Evolutionary conservation across 1,139 yeast genomes (phyloP).

Genomic region (Yarrowia galli): DNA sequence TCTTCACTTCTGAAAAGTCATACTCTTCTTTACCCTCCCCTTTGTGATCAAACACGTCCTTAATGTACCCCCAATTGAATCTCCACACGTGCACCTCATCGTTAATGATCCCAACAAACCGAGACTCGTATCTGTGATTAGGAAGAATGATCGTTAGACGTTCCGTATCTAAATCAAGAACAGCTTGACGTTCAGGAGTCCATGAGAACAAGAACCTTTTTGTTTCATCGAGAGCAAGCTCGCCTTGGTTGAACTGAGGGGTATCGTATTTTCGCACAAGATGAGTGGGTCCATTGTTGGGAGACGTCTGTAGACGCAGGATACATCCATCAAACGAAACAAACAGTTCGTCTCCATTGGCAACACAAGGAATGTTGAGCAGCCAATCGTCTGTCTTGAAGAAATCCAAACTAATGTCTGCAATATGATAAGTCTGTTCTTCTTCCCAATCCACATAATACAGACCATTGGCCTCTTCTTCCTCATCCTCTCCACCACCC

Average conservation of each 20-base stretch:
- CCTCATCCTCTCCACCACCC: constrained; percentile 4
- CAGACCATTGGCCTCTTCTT: constrained; percentile 4
- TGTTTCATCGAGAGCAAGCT: not conserved
- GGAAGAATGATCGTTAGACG: constrained; percentile 5
- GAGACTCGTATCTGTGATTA: constrained; percentile 9
- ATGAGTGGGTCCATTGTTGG: not conserved
- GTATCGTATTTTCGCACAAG: constrained; percentile 11
- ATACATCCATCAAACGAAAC: constrained; percentile 19
- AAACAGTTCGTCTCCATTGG: constrained; percentile 1
- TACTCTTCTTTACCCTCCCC: not conserved
- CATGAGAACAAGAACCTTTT: constrained; percentile 20
- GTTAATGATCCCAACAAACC: constrained; percentile 8
- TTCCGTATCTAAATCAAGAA: not conserved
- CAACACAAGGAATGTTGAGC: constrained; percentile 12
- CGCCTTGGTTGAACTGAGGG: constrained; percentile 24
- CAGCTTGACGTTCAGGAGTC: constrained; percentile 17
- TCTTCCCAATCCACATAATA: constrained; percentile 12
- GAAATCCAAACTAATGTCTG: constrained; percentile 9
- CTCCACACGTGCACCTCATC: constrained; percentile 17
- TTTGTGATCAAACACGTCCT: constrained; percentile 20
- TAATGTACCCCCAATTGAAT: constrained; percentile 24
- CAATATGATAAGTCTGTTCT: not conserved
- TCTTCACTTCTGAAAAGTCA: not conserved
- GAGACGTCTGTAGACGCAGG: not conserved
- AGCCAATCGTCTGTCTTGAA: constrained; percentile 18